These are phyloP conservation scores for Cystobasidium ongulense DNA, from an alignment of 768 basidiomycete species.

Conservation along the genomic window DNA sequence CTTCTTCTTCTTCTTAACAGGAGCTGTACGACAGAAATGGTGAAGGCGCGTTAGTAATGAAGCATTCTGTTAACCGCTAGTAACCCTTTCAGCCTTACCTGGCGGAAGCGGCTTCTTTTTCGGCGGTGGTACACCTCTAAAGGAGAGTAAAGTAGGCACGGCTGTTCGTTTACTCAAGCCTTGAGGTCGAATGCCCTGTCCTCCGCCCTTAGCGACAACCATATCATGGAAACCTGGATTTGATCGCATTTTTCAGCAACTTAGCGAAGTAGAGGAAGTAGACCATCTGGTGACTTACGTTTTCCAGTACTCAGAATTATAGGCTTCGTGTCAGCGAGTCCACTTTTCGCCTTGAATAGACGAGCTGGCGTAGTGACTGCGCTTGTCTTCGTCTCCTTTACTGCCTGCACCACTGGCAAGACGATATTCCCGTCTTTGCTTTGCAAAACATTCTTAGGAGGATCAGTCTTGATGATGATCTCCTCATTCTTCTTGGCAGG, in stretches of 20 bases:
- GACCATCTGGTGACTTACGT: background rate
- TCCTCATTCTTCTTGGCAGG: too few relatives aligned
- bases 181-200: background rate
- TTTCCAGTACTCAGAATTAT: background rate
- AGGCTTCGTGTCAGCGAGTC: background rate
- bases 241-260: background rate
- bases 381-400: background rate
- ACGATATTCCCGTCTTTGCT: background rate
- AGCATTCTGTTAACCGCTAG: background rate
- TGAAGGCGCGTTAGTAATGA: background rate
- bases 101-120: slow-evolving; percentile 15
- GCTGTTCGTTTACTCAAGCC: background rate
- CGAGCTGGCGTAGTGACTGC: background rate
- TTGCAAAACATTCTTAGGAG: too few relatives aligned
- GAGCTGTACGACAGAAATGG: background rate
- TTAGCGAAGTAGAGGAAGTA: background rate
- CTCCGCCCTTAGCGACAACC: background rate
- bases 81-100: background rate
- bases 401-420: background rate
- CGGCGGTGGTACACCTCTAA: background rate
- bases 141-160: background rate
- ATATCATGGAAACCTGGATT: slow-evolving; percentile 15
- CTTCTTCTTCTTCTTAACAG: slow-evolving; percentile 19
- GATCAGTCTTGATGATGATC: too few relatives aligned
- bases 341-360: background rate